Evolutionary conservation across 2,329 filamentous ascomycete genomes (phyloP).

Genomic region (Dryadomyces sulphureus): DNA sequence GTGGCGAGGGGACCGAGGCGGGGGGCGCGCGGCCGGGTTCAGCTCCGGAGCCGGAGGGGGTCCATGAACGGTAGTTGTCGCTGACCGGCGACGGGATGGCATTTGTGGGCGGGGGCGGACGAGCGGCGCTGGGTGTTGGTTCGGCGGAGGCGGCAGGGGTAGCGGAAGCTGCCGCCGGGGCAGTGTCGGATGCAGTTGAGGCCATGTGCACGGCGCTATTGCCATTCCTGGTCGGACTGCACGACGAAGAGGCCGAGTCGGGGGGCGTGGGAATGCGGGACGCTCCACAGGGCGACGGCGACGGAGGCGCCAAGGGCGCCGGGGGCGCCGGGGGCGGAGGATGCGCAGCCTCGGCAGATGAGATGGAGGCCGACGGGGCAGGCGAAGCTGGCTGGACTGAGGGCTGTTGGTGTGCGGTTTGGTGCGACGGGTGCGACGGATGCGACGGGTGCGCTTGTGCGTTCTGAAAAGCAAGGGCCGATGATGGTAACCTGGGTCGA

Average conservation of each 20-base stretch:
- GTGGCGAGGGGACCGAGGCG: conserved; percentile 16
- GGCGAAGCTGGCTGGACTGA: background rate
- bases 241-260: conserved; percentile 29
- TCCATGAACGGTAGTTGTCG: conserved; percentile 16
- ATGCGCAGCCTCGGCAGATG: background rate
- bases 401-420: background rate
- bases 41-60: background rate
- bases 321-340: conserved; percentile 1
- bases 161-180: conserved; percentile 5
- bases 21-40: conserved; percentile 9
- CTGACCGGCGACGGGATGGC: conserved; percentile 22
- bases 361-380: background rate
- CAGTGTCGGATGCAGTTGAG: background rate
- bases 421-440: background rate
- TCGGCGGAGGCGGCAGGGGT: conserved; percentile 9
- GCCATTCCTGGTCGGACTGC: conserved; percentile 3
- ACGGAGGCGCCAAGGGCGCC: background rate
- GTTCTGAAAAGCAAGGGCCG: background rate
- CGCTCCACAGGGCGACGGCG: conserved; percentile 19
- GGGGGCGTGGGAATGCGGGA: conserved; percentile 36
- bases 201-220: conserved; percentile 9
- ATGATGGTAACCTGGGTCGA: conserved; percentile 19
- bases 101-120: conserved; percentile 6
- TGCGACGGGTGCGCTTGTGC: background rate
- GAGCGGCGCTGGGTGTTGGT: conserved; percentile 5